Percentiles rank a stretch among this genome's conserved stretches.
phyloP scores from a whole-genome alignment of 495 filamentous ascomycete genomes.

The Penicillium salamii region DNA sequence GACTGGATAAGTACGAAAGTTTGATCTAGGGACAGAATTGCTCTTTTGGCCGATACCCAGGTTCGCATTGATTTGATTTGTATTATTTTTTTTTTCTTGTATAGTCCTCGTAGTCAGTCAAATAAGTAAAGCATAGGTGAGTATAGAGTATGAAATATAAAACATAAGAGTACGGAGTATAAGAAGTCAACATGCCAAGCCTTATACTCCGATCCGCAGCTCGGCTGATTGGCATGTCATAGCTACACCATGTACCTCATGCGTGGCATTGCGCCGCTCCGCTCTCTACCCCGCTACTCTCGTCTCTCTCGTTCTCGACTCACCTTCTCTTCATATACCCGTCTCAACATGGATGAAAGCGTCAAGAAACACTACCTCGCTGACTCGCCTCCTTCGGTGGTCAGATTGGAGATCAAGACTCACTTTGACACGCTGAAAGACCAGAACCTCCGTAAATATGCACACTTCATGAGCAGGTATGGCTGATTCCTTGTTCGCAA shows the following conservation, averaged over 20 bases:
- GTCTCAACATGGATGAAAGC: conserved; percentile 36
- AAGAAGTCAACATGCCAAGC: conserved; percentile 5
- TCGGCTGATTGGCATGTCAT: conserved; percentile 26
- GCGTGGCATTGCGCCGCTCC: conserved; percentile 34
- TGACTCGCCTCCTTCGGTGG: conserved; percentile 83
- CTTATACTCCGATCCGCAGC: too few species aligned
- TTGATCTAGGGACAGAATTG: conserved; percentile 51
- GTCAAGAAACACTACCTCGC: conserved; percentile 71
- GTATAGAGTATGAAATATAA: not conserved
- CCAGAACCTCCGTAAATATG: conserved; percentile 71
- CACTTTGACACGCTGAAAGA: conserved; percentile 83
- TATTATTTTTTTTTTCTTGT: conserved; percentile 10
- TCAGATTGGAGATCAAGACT: conserved; percentile 78
- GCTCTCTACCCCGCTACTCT: conserved; percentile 31
- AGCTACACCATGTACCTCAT: conserved; percentile 23
- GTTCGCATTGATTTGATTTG: conserved; percentile 3
- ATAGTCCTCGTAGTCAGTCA: not conserved
- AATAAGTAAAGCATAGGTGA: too few species aligned
- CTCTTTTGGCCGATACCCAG: not conserved
- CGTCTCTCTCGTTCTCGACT: conserved; percentile 14
- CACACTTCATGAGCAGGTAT: conserved; percentile 86
- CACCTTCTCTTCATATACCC: conserved; percentile 14
- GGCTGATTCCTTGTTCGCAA: conserved; percentile 9
- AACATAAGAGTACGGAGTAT: not conserved
- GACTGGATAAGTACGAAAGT: conserved; percentile 80